phyloP scores from a whole-genome alignment of 2,329 filamentous ascomycete genomes.

The Macroventuria anomochaeta region DNA sequence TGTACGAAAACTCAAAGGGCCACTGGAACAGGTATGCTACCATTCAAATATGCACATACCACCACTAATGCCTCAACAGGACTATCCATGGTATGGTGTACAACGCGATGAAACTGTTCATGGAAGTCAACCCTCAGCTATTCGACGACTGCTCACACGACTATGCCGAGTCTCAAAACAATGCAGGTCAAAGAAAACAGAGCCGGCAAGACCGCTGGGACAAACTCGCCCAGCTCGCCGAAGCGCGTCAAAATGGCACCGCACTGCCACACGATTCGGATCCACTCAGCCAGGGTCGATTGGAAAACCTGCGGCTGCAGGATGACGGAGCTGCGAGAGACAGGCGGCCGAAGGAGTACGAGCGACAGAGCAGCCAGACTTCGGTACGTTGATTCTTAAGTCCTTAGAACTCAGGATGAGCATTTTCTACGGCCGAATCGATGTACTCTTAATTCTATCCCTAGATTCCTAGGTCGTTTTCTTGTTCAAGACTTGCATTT shows the following conservation, averaged over 20 bases:
- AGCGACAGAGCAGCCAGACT: slow-evolving; percentile 49
- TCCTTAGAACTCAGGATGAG: slow-evolving; percentile 49
- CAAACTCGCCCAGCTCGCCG: slow-evolving; percentile 79
- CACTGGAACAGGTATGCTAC: slow-evolving; percentile 91
- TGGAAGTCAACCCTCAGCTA: slow-evolving; percentile 98
- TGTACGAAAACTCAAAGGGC: slow-evolving; percentile 98
- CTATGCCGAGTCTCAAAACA: slow-evolving; percentile 96
- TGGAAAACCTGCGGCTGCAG: slow-evolving; percentile 89
- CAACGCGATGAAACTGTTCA: slow-evolving; percentile 99
- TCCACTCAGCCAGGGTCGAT: slow-evolving; percentile 76
- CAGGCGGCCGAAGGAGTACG: slow-evolving; percentile 50
- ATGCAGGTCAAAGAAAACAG: slow-evolving; percentile 81
- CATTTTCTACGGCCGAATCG: slow-evolving; percentile 49
- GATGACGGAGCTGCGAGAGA: slow-evolving; percentile 64
- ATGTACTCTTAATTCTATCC: slow-evolving; percentile 52
- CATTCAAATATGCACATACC: background rate
- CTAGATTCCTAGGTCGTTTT: slow-evolving; percentile 46
- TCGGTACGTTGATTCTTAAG: slow-evolving; percentile 54
- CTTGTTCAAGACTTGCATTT: slow-evolving; percentile 45
- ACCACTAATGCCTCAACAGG: slow-evolving; percentile 56
- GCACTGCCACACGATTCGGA: slow-evolving; percentile 73
- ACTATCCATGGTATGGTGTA: slow-evolving; percentile 99
- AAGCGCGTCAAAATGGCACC: slow-evolving; percentile 65
- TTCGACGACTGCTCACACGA: slow-evolving; percentile 99
- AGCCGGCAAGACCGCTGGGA: slow-evolving; percentile 89